Evolutionary conservation across 495 filamentous ascomycete genomes (phyloP), one percentile per base, ranked within the genome.

Genomic region (Aspergillus coremiiformis): DNA sequence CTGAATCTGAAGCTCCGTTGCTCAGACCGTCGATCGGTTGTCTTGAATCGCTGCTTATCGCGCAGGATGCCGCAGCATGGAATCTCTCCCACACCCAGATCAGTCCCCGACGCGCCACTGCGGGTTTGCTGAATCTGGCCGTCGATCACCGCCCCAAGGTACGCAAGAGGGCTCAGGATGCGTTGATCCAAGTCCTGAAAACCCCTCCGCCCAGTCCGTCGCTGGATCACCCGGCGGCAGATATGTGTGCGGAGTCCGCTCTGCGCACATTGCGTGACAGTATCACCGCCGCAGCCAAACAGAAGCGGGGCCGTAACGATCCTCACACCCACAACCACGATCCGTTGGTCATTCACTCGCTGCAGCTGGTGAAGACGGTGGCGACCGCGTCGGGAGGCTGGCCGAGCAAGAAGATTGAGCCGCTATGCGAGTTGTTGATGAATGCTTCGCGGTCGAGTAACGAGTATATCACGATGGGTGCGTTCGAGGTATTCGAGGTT

Each of bases 361-460:
- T 98, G 51, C 94, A 97, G 53, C 75, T 97, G 43, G 82, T 95
- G 49, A 95, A 92, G 76, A 84, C 87, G 2, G 78, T 97, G 53
- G 90, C 92, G 4, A 72, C 77, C 20, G 88, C 86, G 3, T 92
- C 89, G 47, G 86, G 88, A 41, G 92, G 94, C 42, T 98, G 94
- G 94, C 93, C 93, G n/a, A 94, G 85, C 69, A 86, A 84, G 74
- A 94, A 94, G 69, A 90, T 96, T 43, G 93, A 98, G 70, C 69
- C 82, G 4, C 78, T 98, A 29, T 96, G 90, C 65, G 90, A 96
- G 63, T 68, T 91, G 30, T 72, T 98, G 50, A 85, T 98, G 62
- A 82, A 81, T 52, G 92, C 96, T 30, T 90, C 93, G 1, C 82
- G 80, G 55, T 87, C 87, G 12, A 93, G 78, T 63, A 96, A 93